Evolutionary conservation across 1,284 basidiomycete species (phyloP).

Genomic region (Mycosarcoma maydis): DNA sequence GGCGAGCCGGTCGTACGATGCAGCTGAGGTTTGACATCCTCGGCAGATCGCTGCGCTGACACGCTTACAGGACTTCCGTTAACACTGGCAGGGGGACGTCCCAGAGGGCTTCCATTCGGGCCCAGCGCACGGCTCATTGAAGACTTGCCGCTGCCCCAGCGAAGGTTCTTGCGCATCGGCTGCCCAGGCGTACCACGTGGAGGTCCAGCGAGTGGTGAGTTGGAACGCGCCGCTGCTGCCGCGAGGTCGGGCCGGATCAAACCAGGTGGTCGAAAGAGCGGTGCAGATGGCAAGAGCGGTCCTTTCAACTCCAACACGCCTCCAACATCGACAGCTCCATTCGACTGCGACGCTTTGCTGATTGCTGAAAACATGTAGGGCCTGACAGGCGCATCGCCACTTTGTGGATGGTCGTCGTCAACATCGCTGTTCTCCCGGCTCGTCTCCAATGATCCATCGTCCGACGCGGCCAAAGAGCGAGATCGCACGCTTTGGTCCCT

Average conservation of each 20-base stretch:
- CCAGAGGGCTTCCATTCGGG: conserved; percentile 35
- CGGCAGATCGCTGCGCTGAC: conserved; percentile 4
- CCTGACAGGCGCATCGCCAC: conserved; percentile 13
- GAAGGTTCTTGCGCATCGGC: conserved; percentile 62
- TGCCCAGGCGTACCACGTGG: conserved; percentile 47
- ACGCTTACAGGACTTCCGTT: conserved; percentile 28
- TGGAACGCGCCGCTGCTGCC: conserved; percentile 38
- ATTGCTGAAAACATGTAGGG: conserved; percentile 48
- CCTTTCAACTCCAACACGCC: conserved; percentile 17
- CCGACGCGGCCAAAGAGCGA: conserved; percentile 29
- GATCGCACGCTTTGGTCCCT: conserved; percentile 25
- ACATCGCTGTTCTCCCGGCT: conserved; percentile 35
- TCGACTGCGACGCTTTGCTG: conserved; percentile 42
- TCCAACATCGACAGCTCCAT: conserved; percentile 12
- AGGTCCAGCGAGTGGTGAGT: conserved; percentile 51
- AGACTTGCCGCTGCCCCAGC: conserved; percentile 64
- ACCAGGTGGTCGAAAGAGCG: conserved; percentile 27
- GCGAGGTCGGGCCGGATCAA: conserved; percentile 31
- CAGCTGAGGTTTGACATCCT: conserved; percentile 7
- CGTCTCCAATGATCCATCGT: conserved; percentile 22
- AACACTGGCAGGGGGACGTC: conserved; percentile 24
- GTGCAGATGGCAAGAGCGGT: conserved; percentile 29
- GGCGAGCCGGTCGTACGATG: neutral
- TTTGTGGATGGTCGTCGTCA: conserved; percentile 28
- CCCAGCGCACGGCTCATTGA: conserved; percentile 53